Evolutionary conservation across 2,329 filamentous ascomycete species (phyloP), one percentile per base, ranked within the genome.

Genomic region (Mollisiaceae sp.): DNA sequence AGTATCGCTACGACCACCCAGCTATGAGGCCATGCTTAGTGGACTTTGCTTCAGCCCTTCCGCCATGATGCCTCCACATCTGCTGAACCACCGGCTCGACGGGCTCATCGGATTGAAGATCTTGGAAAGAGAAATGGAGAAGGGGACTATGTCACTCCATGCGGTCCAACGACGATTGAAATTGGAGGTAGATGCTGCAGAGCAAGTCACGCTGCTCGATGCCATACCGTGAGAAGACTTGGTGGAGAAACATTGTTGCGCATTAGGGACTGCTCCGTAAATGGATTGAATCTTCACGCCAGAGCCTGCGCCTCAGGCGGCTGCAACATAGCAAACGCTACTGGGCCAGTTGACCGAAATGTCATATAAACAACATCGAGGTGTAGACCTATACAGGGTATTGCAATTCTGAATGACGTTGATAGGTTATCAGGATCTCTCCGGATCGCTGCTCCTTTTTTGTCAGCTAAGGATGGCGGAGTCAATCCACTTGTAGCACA

Each of bases 181-280:
- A 64, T 60, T 60, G 52, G 35, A 62, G 27, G 47, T 32, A 3
- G 22, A 35, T 47, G 47, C 35, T 41, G 14, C 24, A 14, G 18
- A 45, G 18, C 55, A 4, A 59, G 43, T 55, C 52, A 47, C 56
- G 55, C 18, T 59, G 36, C 45, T 52, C 20, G 47, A 27, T 32
- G 35, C 39, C 38, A 32, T 50, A 43, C 22, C 57, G 57, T 35
- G 18, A 59, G 50, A 36, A 41, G 41, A 54, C 24, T 41, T 41
- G 57, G 58, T 63, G 64, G 64, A 66, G 56, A 58, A 63, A 66
- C 57, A 50, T 61, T 66, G 47, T 52, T 63, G 61, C 64, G 64
- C n/a, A 58, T 32, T 39, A 27, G 8, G 47, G 58, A 50, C 27
- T 50, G 39, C 43, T 50, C 62, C 45, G 41, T 32, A 57, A 50